Evolutionary conservation across 2,329 filamentous ascomycete species (phyloP), one percentile per base, ranked within the genome.

Genomic region (Botrytis byssoidea): DNA sequence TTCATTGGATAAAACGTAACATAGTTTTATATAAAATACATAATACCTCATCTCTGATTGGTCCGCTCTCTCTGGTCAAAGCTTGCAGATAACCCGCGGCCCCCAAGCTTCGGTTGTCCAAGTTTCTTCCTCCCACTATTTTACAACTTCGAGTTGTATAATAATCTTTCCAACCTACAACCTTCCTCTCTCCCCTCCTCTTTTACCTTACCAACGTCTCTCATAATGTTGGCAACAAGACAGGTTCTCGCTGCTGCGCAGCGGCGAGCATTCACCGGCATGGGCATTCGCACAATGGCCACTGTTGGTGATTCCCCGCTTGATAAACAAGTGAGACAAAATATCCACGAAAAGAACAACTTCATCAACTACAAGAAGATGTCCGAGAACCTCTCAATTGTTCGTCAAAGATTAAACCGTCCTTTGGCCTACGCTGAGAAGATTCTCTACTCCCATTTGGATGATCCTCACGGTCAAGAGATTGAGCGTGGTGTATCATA

Each of bases 321-420:
- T 79, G 93, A 95, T 86, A 91, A 91, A 87, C 97, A 98, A 92
- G 96, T 99, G 84, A 92, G 92, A 85, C 97, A 98, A 89, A 97
- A 95, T 88, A 98, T 94, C 86, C 94, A 91, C 88, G 96, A 99
- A 86, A 92, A 94, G 85, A 90, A 89, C 85, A 96, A 97, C 89
- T 98, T 94, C 88, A 97, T 98, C 89, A 97, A 98, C 89, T 99
- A 99, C 85, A 94, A 93, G 90, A 98, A 98, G 90, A 98, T 98
- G 94, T 94, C 93, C 80, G 95, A 98, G 88, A 98, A 97, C 89
- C 90, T 99, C 75, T 87, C 90, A 81, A 90, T 99, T 84, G 96
- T 99, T 79, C 93, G 96, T 82, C 84, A 87, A 81, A 92, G 96
- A 81, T 89, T 99, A 79, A 97, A 97, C 87, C 92, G 93, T 80